Percentiles rank a stretch among this genome's conserved stretches.
Evolutionary conservation across 768 basidiomycete genomes (phyloP).

Genomic region (Pleurotus giganteus): DNA sequence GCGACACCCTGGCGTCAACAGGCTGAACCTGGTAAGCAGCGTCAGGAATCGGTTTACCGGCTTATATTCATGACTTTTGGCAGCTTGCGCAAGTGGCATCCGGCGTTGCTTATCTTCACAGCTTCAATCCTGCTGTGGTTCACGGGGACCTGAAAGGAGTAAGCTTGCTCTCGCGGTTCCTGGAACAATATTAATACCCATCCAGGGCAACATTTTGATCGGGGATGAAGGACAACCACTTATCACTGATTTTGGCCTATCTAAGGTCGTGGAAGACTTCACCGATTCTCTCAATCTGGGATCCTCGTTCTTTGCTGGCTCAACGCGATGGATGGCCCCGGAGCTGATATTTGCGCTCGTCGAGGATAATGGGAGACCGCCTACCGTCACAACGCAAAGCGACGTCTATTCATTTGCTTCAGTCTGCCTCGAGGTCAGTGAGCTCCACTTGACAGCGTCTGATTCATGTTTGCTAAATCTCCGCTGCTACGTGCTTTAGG

Average conservation of each 20-base stretch:
- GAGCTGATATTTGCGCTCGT: constrained; percentile 51
- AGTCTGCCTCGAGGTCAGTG: constrained; percentile 55
- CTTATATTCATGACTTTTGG: not conserved
- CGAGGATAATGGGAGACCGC: constrained; percentile 40
- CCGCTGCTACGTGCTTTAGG: constrained; percentile 24
- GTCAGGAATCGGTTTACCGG: constrained; percentile 13
- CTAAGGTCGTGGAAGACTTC: constrained; percentile 55
- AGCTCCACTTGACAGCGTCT: not conserved
- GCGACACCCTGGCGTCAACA: constrained; percentile 36
- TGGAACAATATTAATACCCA: not conserved
- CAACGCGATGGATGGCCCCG: constrained; percentile 57
- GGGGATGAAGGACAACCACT: constrained; percentile 49
- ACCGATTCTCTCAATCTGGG: constrained; percentile 32
- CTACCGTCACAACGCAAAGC: constrained; percentile 46
- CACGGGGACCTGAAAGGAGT: constrained; percentile 67
- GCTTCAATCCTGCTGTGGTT: constrained; percentile 49
- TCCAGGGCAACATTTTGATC: constrained; percentile 56
- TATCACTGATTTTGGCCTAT: constrained; percentile 63
- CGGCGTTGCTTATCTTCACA: constrained; percentile 57
- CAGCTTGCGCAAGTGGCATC: constrained; percentile 56
- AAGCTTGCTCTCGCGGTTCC: constrained; percentile 16
- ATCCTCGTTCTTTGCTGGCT: constrained; percentile 45
- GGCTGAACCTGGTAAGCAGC: constrained; percentile 42
- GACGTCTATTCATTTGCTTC: constrained; percentile 64
- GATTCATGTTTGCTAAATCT: not conserved